Evolutionary conservation across 148 eudicot species (phyloP).

Genomic region (Bassia scoparia): DNA sequence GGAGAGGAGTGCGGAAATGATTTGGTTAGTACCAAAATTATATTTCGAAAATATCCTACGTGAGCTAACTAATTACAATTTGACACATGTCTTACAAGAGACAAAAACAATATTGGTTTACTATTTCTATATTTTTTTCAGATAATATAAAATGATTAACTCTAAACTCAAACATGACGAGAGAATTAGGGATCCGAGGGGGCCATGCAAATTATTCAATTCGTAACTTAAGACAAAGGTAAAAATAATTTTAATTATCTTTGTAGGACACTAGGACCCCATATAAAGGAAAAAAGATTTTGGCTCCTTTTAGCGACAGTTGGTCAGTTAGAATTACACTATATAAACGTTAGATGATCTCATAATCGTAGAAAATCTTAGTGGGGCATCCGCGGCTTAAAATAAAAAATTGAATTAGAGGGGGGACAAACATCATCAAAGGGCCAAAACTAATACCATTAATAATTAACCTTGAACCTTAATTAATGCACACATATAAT

Average conservation of each 20-base stretch:
- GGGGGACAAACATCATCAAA: conserved; percentile 8
- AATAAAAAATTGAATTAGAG: background rate
- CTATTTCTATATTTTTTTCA: background rate
- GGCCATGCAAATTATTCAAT: background rate
- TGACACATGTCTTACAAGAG: too few relatives aligned
- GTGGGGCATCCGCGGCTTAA: conserved; percentile 11
- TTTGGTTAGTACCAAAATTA: too few relatives aligned
- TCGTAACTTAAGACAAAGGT: background rate
- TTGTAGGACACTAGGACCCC: conserved; percentile 8
- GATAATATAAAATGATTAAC: background rate
- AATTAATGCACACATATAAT: background rate
- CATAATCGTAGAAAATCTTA: conserved; percentile 18
- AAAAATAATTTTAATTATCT: background rate
- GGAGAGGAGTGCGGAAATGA: too few relatives aligned
- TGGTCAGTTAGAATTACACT: conserved; percentile 4
- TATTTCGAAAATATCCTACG: too few relatives aligned
- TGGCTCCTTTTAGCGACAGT: background rate
- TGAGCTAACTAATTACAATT: too few relatives aligned
- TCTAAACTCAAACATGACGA: background rate
- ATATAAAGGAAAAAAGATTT: background rate
- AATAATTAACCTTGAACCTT: background rate
- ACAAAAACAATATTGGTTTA: too few relatives aligned
- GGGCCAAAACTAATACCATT: background rate
- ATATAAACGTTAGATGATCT: conserved; percentile 5
- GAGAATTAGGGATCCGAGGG: background rate